Conservation (phyloP, 768 basidiomycete genomes). For the Vishniacozyma victoriae region DNA sequence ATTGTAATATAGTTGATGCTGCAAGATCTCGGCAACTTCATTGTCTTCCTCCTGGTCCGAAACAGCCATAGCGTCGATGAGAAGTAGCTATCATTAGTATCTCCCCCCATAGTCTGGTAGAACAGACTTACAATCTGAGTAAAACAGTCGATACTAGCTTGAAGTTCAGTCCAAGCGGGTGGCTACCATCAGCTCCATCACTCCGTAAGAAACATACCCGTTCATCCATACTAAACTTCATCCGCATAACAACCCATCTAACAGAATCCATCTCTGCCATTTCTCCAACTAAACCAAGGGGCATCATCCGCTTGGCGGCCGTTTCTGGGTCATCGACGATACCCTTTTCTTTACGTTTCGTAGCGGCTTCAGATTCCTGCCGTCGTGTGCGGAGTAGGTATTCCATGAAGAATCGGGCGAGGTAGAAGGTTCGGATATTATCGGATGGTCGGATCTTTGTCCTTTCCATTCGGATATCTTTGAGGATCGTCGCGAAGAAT, state of each 20-base stretch:
- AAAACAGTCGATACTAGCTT: slow-evolving; percentile 88
- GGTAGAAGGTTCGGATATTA: slow-evolving; percentile 76
- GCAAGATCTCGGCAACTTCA: slow-evolving; percentile 73
- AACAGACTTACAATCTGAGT: slow-evolving; percentile 61
- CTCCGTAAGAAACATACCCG: slow-evolving; percentile 56
- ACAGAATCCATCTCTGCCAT: slow-evolving; percentile 83
- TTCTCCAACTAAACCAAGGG: slow-evolving; percentile 60
- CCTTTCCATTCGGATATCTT: slow-evolving; percentile 88
- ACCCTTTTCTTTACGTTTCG: slow-evolving; percentile 1
- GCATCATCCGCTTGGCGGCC: too few relatives aligned
- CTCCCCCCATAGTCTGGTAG: neutral
- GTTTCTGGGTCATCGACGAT: slow-evolving; percentile 4
- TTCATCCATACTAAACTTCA: slow-evolving; percentile 83
- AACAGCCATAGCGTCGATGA: slow-evolving; percentile 76
- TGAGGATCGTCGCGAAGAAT: slow-evolving; percentile 77
- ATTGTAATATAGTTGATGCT: slow-evolving; percentile 89
- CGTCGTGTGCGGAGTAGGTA: slow-evolving; percentile 65
- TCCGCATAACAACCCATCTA: slow-evolving; percentile 79
- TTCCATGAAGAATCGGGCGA: slow-evolving; percentile 86
- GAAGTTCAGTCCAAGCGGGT: slow-evolving; percentile 86
- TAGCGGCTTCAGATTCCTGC: slow-evolving; percentile 25
- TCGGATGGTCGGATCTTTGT: slow-evolving; percentile 92
- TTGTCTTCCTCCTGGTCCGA: slow-evolving; percentile 54
- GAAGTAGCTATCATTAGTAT: slow-evolving; percentile 54
- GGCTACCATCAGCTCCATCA: slow-evolving; percentile 56